Conservation (phyloP, 768 basidiomycete genomes). For the Cystofilobasidium ferigula region DNA sequence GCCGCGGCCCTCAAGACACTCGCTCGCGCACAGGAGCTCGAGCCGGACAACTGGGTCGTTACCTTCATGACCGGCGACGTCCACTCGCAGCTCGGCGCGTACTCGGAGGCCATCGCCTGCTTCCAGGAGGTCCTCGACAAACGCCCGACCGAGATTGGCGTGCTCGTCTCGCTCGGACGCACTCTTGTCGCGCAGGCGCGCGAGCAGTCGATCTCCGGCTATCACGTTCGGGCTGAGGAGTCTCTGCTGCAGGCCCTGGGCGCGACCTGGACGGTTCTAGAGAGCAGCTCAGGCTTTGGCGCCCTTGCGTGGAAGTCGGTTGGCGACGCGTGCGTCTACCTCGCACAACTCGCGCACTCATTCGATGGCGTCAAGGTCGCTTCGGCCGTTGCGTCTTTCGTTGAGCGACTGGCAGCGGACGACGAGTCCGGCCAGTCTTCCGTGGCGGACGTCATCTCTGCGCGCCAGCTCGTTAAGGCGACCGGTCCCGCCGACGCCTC, state of each 20-base stretch:
- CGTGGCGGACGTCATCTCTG: slow-evolving; percentile 30
- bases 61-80: slow-evolving; percentile 74
- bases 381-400: slow-evolving; percentile 28
- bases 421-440: slow-evolving; percentile 23
- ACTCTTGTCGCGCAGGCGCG: slow-evolving; percentile 61
- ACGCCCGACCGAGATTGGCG: slow-evolving; percentile 59
- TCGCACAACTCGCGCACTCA: slow-evolving; percentile 50
- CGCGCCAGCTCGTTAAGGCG: slow-evolving; percentile 27
- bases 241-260: slow-evolving; percentile 57
- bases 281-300: slow-evolving; percentile 53
- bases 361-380: slow-evolving; percentile 38
- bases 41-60: slow-evolving; percentile 71
- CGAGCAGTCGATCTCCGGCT: slow-evolving; percentile 56
- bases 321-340: slow-evolving; percentile 60
- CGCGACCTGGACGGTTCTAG: slow-evolving; percentile 46
- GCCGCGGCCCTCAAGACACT: slow-evolving; percentile 83
- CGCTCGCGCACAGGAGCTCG: slow-evolving; percentile 57
- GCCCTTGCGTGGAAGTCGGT: slow-evolving; percentile 68
- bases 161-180: slow-evolving; percentile 59
- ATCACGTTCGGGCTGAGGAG: slow-evolving; percentile 58
- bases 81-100: slow-evolving; percentile 62
- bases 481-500: slow-evolving; percentile 16
- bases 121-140: slow-evolving; percentile 50
- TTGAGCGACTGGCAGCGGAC: slow-evolving; percentile 25
- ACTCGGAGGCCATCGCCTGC: slow-evolving; percentile 58